Conservation (phyloP, 306 rosid genomes). For the Sphenostylis stenocarpa region DNA sequence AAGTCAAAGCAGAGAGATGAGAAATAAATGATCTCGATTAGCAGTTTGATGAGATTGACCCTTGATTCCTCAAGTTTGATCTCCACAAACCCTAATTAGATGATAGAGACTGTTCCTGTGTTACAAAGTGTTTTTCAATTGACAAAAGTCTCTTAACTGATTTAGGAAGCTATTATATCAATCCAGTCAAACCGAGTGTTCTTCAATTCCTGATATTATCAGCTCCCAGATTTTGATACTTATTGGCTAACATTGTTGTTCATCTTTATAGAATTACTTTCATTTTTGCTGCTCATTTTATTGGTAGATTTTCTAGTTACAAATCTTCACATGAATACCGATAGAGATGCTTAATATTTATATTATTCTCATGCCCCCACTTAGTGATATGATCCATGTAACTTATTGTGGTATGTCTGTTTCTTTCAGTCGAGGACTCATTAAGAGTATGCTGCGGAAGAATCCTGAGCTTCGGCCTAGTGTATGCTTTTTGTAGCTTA, state of each 20-base stretch:
- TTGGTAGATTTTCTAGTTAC: background rate
- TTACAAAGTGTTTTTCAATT: too few species aligned
- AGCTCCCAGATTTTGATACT: background rate
- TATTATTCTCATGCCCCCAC: background rate
- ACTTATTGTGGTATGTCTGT: slow-evolving; percentile 20
- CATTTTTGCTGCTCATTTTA: background rate
- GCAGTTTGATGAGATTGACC: background rate
- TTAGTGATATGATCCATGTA: slow-evolving; percentile 1
- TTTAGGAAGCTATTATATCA: too few species aligned
- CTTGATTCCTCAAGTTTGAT: too few species aligned
- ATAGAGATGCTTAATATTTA: too few species aligned
- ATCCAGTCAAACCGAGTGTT: too few species aligned
- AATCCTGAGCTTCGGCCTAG: slow-evolving; percentile 96
- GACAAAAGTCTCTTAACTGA: too few species aligned
- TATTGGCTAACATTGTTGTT: slow-evolving; percentile 14
- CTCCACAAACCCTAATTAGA: too few species aligned
- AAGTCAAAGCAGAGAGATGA: background rate
- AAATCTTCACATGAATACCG: too few species aligned
- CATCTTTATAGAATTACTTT: background rate
- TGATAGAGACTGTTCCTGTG: too few species aligned
- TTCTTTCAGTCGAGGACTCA: slow-evolving; percentile 81
- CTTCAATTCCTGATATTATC: too few species aligned
- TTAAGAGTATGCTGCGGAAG: slow-evolving; percentile 95
- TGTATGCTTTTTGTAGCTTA: slow-evolving; percentile 55
- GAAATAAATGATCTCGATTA: background rate